Conservation (phyloP, 345 rosid genomes). For the Orychophragmus violaceus region DNA sequence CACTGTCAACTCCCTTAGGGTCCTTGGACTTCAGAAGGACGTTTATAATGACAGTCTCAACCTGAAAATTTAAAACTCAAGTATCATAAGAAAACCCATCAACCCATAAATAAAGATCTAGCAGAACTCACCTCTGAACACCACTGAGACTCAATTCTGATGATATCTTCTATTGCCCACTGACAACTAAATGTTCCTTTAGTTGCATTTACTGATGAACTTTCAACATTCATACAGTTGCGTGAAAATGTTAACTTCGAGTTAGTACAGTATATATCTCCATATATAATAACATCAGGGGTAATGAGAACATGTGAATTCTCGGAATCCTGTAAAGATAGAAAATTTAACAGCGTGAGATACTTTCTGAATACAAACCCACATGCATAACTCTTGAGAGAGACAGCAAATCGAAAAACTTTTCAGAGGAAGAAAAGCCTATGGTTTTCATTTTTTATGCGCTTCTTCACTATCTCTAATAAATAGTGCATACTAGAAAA, state of each 20-base stretch:
- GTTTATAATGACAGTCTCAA: slow-evolving; percentile 53
- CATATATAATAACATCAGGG: slow-evolving; percentile 46
- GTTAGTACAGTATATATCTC: slow-evolving; percentile 40
- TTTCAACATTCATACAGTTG: slow-evolving; percentile 41
- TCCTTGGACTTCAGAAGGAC: slow-evolving; percentile 42
- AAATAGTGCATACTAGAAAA: not conserved
- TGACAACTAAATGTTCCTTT: slow-evolving; percentile 32
- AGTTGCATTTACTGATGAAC: slow-evolving; percentile 40
- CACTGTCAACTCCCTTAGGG: slow-evolving; percentile 30
- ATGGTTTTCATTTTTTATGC: not conserved
- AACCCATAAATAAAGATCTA: not conserved
- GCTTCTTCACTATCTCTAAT: not conserved
- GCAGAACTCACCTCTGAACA: slow-evolving; percentile 38
- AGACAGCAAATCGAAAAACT: not conserved
- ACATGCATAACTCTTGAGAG: not conserved
- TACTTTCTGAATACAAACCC: slow-evolving; percentile 1
- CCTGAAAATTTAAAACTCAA: slow-evolving; percentile 33
- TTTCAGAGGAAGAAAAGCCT: not conserved
- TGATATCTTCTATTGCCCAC: slow-evolving; percentile 47
- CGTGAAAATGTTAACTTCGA: slow-evolving; percentile 45
- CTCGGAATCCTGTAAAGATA: slow-evolving; percentile 41
- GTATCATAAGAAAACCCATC: not conserved
- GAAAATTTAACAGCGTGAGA: not conserved
- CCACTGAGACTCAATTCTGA: slow-evolving; percentile 54
- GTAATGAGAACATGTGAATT: slow-evolving; percentile 35